Evolutionary conservation across 2,329 filamentous ascomycete genomes (phyloP).

Genomic region (Colletotrichum ledebouriae): DNA sequence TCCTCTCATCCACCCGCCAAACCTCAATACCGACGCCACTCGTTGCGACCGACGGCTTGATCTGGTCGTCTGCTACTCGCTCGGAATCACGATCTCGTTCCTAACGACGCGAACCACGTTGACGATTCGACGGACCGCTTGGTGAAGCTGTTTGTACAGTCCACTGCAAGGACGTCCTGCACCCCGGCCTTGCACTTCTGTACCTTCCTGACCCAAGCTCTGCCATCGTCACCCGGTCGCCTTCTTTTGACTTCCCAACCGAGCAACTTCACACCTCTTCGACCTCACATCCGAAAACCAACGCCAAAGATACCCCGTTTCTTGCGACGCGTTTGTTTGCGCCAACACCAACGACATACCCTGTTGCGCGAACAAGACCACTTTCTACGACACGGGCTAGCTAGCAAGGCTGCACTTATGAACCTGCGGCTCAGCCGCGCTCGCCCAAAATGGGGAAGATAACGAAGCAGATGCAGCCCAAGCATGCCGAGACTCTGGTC

Average conservation of each 20-base stretch:
- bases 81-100: not conserved
- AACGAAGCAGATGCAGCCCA: slow-evolving; percentile 74
- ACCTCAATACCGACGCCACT: slow-evolving; percentile 26
- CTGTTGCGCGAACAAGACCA: slow-evolving; percentile 32
- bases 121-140: slow-evolving; percentile 13
- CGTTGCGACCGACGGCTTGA: slow-evolving; percentile 35
- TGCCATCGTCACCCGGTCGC: slow-evolving; percentile 20
- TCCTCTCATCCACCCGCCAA: slow-evolving; percentile 15
- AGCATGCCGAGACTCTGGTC: slow-evolving; percentile 77
- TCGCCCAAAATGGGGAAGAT: slow-evolving; percentile 75
- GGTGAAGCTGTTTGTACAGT: slow-evolving; percentile 50
- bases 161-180: slow-evolving; percentile 54
- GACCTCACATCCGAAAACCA: slow-evolving; percentile 3
- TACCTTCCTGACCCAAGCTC: slow-evolving; percentile 41
- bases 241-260: slow-evolving; percentile 14
- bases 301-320: slow-evolving; percentile 1
- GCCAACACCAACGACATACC: slow-evolving; percentile 27
- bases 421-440: slow-evolving; percentile 71
- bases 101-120: slow-evolving; percentile 19
- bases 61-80: slow-evolving; percentile 21
- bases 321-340: slow-evolving; percentile 32
- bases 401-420: slow-evolving; percentile 47
- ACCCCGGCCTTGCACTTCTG: slow-evolving; percentile 53
- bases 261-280: slow-evolving; percentile 3
- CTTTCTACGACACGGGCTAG: slow-evolving; percentile 28